A percentile compares a stretch with the other conserved stretches of the same genome.
These are phyloP conservation scores for Citrus sp. DNA, from an alignment of 345 rosid genomes.

Conservation along the genomic window DNA sequence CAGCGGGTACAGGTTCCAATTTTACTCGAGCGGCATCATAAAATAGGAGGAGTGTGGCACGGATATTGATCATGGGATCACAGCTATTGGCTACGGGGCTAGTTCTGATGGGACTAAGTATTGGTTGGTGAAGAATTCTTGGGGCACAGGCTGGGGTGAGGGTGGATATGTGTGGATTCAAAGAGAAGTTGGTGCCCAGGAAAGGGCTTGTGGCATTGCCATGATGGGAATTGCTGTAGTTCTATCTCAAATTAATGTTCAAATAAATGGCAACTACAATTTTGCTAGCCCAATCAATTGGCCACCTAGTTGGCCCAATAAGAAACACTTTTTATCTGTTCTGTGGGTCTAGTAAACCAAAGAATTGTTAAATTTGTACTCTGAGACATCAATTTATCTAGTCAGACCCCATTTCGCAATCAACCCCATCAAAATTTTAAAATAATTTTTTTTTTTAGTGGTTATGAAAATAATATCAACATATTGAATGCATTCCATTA, in stretches of 20 bases:
- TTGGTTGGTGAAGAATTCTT: constrained; percentile 60
- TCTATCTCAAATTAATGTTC: background rate
- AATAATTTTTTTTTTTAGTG: no score
- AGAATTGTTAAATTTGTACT: no score
- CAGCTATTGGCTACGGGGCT: constrained; percentile 46
- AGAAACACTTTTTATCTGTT: no score
- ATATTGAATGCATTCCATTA: no score
- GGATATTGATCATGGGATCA: constrained; percentile 35
- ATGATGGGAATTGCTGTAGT: background rate
- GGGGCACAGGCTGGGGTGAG: constrained; percentile 59
- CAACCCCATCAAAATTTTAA: no score
- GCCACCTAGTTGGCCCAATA: no score
- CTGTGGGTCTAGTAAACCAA: no score
- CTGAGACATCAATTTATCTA: no score
- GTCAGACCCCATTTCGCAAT: no score
- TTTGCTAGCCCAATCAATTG: no score
- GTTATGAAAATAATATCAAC: no score
- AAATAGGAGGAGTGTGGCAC: constrained; percentile 29
- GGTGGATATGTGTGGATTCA: constrained; percentile 44
- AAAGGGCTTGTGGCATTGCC: constrained; percentile 55
- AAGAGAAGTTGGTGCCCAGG: constrained; percentile 30
- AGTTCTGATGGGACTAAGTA: constrained; percentile 37
- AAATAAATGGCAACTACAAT: no score
- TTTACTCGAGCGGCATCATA: constrained; percentile 44
- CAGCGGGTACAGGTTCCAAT: constrained; percentile 22